These are phyloP conservation scores for Leccinum broughii DNA, from an alignment of 768 basidiomycete species.

Conservation along the genomic window DNA sequence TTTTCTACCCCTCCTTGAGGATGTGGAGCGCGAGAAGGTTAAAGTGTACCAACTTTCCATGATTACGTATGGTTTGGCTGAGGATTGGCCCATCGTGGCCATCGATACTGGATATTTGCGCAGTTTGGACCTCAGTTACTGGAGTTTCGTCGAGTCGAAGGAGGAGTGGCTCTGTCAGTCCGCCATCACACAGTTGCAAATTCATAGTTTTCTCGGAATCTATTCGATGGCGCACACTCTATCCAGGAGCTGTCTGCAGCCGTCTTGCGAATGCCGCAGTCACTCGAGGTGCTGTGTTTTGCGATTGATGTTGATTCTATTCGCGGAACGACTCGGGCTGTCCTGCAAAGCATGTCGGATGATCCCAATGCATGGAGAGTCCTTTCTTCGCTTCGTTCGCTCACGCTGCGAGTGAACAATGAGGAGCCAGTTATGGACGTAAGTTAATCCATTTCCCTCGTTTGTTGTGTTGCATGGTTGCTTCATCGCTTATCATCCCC, in stretches of 20 bases:
- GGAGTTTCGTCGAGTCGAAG: too few species aligned
- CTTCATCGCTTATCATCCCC: not conserved
- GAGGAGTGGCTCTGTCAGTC: too few species aligned
- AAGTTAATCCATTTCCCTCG: not conserved
- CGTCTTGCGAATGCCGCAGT: not conserved
- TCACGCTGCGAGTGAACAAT: not conserved
- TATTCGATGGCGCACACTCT: too few species aligned
- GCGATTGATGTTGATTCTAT: fast-evolving
- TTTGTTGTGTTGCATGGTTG: not conserved
- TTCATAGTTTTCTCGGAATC: too few species aligned
- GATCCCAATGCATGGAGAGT: too few species aligned
- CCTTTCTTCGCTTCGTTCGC: not conserved
- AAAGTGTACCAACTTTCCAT: not conserved
- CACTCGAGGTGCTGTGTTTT: not conserved
- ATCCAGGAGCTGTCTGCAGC: not conserved
- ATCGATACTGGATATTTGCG: too few species aligned
- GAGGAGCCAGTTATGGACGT: not conserved
- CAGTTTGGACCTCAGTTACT: too few species aligned
- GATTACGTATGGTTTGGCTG: too few species aligned
- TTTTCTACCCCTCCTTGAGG: too few species aligned
- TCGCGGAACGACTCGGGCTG: not conserved
- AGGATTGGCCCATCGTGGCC: too few species aligned
- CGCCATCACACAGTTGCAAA: too few species aligned
- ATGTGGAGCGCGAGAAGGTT: not conserved
- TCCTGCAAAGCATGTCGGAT: not conserved